phyloP scores from a whole-genome alignment of 2,329 filamentous ascomycete species.

The Leptographium radiaticola region DNA sequence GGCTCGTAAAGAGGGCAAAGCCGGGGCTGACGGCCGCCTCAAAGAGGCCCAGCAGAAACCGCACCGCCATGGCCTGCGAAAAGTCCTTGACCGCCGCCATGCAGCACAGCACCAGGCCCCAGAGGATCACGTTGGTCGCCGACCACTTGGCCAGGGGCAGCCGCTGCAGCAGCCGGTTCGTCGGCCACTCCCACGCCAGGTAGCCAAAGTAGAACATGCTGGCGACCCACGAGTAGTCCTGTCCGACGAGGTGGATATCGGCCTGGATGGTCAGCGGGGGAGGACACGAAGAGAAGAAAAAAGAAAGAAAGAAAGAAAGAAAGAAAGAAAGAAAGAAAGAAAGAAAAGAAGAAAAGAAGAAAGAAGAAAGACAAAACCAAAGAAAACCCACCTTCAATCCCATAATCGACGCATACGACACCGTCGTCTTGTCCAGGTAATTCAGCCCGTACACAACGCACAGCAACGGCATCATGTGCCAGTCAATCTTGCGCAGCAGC shows the following conservation, averaged over 20 bases:
- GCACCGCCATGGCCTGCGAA: conserved; percentile 46
- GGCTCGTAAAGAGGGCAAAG: conserved; percentile 53
- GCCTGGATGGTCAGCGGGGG: conserved; percentile 9
- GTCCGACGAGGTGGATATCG: conserved; percentile 27
- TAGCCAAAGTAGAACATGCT: conserved; percentile 37
- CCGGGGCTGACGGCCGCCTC: conserved; percentile 57
- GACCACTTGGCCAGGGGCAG: conserved; percentile 55
- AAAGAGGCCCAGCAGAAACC: conserved; percentile 56
- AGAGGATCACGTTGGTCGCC: conserved; percentile 49
- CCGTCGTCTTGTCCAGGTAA: conserved; percentile 33
- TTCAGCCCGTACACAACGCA: conserved; percentile 46
- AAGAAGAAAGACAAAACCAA: neutral
- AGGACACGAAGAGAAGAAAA: neutral
- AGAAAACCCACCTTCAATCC: conserved; percentile 25
- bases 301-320: neutral
- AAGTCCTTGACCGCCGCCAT: conserved; percentile 51
- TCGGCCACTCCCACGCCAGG: conserved; percentile 51
- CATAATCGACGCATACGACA: conserved; percentile 39
- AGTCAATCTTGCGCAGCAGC: conserved; percentile 31
- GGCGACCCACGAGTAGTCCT: conserved; percentile 37
- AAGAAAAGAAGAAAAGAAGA: neutral
- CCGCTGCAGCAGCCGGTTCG: conserved; percentile 48
- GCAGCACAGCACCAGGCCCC: conserved; percentile 44
- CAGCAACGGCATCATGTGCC: conserved; percentile 35
- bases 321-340: too few species aligned